Base-by-base conservation (phyloP, 2,329 filamentous ascomycete genomes). In the Clonostachys sp. region DNA sequence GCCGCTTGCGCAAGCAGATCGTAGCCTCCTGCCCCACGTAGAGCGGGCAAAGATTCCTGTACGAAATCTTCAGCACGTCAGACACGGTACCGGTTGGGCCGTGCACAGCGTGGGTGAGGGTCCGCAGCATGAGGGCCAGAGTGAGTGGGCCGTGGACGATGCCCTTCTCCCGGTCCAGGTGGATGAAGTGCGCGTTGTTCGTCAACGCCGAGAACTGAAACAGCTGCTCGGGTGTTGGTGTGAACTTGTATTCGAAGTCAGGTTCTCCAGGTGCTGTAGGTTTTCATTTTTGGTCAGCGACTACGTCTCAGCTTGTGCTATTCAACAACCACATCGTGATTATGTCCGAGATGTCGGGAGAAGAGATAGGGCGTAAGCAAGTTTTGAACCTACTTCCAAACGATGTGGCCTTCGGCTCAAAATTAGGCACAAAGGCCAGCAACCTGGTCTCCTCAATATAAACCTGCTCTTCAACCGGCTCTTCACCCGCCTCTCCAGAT, bases 141-240 rank as follows among this genome's bases (percentile, higher is more conserved):
- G 82, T 83, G 46, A 99, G 71, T 1, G 94, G 92, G 0, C 94
- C 94, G 59, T 97, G 94, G 47, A 97, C 88, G 14, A 97, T 76
- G 24, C 90, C 72, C 50, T 84, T 80, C 6, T 76, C 76, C 62
- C 95, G 84, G 63, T 96, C 88, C 18, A 95, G 75, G 67, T 99
- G 94, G 56, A 99, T 96, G 14, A 79, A 75, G 66, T 99, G 94
- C 2, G 90, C 89, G 65, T 99, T 99, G 73, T 90, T 91, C 3
- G 88, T 92, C 34, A 99, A 79, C 0, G 91, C 91, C 17, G 87
- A 94, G 73, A 92, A 97, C 49, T 91, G 83, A 70, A 95, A 96
- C 46, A 99, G 81, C 5, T 96, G 78, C 5, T 78, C 72, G 4
- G 80, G 73, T 3, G 84, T 84, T 18, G 36, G 36, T 39, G 14